phyloP scores from a whole-genome alignment of 768 basidiomycete genomes.

The Serendipita sp. region DNA sequence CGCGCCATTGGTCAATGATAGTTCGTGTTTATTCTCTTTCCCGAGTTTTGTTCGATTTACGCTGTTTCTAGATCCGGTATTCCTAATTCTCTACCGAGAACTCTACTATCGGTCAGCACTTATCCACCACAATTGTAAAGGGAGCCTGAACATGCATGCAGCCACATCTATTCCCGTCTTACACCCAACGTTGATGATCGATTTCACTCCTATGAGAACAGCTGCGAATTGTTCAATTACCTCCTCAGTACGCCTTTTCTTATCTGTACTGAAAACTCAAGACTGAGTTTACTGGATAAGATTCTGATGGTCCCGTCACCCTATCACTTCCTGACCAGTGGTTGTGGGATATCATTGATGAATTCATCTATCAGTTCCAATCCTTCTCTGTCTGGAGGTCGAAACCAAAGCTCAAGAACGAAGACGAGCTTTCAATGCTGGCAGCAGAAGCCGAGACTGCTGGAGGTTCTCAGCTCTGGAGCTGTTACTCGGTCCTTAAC shows the following conservation, averaged over 20 bases:
- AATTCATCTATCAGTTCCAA: conserved; percentile 97
- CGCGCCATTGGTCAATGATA: conserved; percentile 85
- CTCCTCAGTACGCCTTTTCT: conserved; percentile 53
- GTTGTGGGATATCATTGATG: conserved; percentile 96
- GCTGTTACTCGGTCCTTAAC: conserved; percentile 94
- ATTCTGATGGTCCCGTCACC: conserved; percentile 86
- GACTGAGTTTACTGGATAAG: conserved; percentile 22
- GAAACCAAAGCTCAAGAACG: conserved; percentile 67
- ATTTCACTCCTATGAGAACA: conserved; percentile 95
- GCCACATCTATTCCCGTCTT: conserved; percentile 85
- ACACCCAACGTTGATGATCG: conserved; percentile 94
- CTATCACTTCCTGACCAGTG: conserved; percentile 92
- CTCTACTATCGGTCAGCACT: conserved; percentile 55
- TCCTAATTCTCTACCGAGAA: conserved; percentile 92
- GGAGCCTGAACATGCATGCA: conserved; percentile 7
- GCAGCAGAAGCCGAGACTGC: conserved; percentile 50
- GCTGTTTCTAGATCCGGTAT: conserved; percentile 55
- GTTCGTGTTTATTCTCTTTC: conserved; percentile 25
- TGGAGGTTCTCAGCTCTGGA: conserved; percentile 55
- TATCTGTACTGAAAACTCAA: not conserved
- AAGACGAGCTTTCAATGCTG: conserved; percentile 74
- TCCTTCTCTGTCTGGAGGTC: conserved; percentile 87
- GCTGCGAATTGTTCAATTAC: conserved; percentile 96
- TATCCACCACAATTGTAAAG: not conserved
- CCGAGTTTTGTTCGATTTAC: not conserved